phyloP scores from a whole-genome alignment of 2,329 filamentous ascomycete species.

The Apiospora marii region DNA sequence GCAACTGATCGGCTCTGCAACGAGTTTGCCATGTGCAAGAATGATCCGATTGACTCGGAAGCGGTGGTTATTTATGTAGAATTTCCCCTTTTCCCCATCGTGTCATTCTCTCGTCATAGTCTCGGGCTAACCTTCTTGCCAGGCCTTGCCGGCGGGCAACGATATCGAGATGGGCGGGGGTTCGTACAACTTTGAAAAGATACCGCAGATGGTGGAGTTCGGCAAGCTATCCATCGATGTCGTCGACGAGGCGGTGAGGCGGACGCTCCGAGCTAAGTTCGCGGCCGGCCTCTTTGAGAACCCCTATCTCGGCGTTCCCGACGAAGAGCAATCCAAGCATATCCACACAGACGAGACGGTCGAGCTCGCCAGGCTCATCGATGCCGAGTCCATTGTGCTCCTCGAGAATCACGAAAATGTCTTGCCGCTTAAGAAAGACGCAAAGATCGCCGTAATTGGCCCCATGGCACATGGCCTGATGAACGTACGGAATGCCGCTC shows the following conservation, averaged over 20 bases:
- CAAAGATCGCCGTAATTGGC: constrained; percentile 76
- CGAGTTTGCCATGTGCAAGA: constrained; percentile 69
- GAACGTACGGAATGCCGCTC: constrained; percentile 55
- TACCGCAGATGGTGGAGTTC: constrained; percentile 68
- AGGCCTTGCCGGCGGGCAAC: constrained; percentile 71
- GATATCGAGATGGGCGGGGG: constrained; percentile 82
- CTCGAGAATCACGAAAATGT: constrained; percentile 64
- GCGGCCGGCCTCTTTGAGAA: constrained; percentile 75
- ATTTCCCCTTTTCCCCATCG: background rate
- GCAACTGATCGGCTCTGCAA: constrained; percentile 73
- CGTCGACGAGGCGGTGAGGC: constrained; percentile 72
- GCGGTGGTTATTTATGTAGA: constrained; percentile 66
- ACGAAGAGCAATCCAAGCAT: constrained; percentile 61
- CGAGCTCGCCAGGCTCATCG: constrained; percentile 67
- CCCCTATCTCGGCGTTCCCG: constrained; percentile 67
- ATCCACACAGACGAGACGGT: constrained; percentile 69
- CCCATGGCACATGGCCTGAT: constrained; percentile 77
- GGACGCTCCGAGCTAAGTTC: constrained; percentile 74
- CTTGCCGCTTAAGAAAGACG: constrained; percentile 66
- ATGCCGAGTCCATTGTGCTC: constrained; percentile 69
- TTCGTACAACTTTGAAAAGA: constrained; percentile 73
- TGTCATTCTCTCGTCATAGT: background rate
- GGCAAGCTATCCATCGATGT: constrained; percentile 65
- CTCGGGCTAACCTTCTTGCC: background rate
- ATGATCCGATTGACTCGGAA: constrained; percentile 67